These are phyloP conservation scores for Lipomyces lipofer DNA, from an alignment of 805 yeast species.

Conservation along the genomic window DNA sequence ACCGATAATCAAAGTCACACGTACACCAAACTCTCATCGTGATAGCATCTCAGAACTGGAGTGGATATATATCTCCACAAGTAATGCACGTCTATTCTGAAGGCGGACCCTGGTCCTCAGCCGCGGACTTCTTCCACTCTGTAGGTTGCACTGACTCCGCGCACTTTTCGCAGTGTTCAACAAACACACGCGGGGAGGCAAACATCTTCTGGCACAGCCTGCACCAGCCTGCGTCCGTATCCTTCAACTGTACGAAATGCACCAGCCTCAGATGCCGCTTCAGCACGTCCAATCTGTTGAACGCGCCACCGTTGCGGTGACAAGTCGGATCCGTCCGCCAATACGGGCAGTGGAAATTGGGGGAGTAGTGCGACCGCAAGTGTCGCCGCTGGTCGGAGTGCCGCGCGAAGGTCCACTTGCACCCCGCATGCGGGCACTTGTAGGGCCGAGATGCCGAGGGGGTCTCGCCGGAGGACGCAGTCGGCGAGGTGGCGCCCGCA, in stretches of 20 bases:
- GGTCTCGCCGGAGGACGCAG: conserved; percentile 27
- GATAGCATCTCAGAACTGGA: too few relatives aligned
- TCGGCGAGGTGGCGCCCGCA: conserved; percentile 12
- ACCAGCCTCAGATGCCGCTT: conserved; percentile 71
- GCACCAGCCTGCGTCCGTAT: conserved; percentile 66
- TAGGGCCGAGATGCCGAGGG: conserved; percentile 38
- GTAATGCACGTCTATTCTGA: too few relatives aligned
- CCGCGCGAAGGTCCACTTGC: conserved; percentile 71
- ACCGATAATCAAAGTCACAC: too few relatives aligned
- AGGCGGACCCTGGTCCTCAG: conserved; percentile 38
- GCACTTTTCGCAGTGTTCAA: conserved; percentile 66
- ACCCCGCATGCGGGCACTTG: conserved; percentile 44
- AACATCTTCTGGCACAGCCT: conserved; percentile 62
- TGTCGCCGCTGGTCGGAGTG: conserved; percentile 71
- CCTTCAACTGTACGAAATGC: conserved; percentile 55
- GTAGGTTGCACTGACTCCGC: conserved; percentile 44
- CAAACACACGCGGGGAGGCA: conserved; percentile 53
- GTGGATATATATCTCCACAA: too few relatives aligned
- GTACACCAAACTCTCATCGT: too few relatives aligned
- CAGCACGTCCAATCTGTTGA: conserved; percentile 70
- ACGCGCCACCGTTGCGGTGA: conserved; percentile 75
- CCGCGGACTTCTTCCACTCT: conserved; percentile 29
- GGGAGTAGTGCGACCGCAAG: conserved; percentile 62
- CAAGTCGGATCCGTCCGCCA: conserved; percentile 69
- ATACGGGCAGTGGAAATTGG: conserved; percentile 70